phyloP scores from a whole-genome alignment of 768 basidiomycete genomes.

The Clavulina sp. region DNA sequence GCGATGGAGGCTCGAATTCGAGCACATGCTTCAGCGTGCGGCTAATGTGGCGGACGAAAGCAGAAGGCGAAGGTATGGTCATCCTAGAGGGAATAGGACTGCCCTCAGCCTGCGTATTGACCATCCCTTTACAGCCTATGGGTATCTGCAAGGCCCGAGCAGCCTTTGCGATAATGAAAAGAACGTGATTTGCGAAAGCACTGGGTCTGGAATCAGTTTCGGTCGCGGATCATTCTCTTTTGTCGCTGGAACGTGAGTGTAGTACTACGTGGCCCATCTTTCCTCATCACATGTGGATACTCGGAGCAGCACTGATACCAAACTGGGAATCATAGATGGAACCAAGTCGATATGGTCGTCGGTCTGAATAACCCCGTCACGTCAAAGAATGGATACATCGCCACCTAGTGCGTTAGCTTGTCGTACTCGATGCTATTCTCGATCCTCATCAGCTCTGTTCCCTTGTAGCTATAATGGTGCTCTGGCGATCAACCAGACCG shows the following conservation, averaged over 20 bases:
- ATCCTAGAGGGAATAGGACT: background rate
- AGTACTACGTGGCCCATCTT: too few species aligned
- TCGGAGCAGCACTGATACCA: too few species aligned
- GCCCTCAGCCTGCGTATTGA: background rate
- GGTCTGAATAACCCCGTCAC: conserved; percentile 52
- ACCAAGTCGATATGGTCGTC: conserved; percentile 53
- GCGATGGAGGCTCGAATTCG: conserved; percentile 56
- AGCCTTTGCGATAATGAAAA: conserved; percentile 36
- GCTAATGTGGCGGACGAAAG: conserved; percentile 56
- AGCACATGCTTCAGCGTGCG: conserved; percentile 54
- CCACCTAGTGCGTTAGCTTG: conserved; percentile 36
- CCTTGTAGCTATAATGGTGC: conserved; percentile 54
- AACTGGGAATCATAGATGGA: conserved; percentile 48
- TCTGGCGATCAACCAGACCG: conserved; percentile 37
- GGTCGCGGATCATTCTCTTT: conserved; percentile 20
- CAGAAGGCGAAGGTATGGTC: conserved; percentile 48
- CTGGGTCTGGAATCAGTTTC: conserved; percentile 18
- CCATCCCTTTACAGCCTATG: conserved; percentile 39
- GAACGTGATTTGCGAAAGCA: conserved; percentile 29
- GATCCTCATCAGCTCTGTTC: background rate
- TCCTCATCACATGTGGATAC: too few species aligned
- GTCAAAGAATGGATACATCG: conserved; percentile 56
- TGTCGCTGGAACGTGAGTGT: conserved; percentile 12
- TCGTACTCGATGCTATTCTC: background rate
- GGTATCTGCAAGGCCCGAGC: conserved; percentile 54